Percentiles rank a stretch among this genome's conserved stretches.
phyloP scores from a whole-genome alignment of 1,284 basidiomycete genomes.

The Apiotrichum veenhuisii region DNA sequence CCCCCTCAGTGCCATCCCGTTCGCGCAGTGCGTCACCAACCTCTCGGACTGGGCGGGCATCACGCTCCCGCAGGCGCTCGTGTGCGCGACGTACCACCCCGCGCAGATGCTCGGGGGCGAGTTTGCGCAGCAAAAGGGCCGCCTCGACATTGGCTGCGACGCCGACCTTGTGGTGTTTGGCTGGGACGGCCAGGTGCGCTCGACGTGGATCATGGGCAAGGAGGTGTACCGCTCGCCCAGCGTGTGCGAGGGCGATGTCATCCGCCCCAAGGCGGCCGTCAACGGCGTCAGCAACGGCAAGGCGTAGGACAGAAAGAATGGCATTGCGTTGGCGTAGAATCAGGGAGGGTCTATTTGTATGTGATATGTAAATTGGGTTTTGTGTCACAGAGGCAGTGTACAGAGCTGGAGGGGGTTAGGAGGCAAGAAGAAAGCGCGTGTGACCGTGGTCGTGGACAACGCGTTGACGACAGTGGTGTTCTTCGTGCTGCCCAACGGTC shows the following conservation, averaged over 20 bases:
- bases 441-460: too few species aligned
- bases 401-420: too few species aligned
- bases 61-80: slow-evolving; percentile 74
- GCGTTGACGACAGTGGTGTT: too few species aligned
- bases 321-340: background rate
- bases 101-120: slow-evolving; percentile 68
- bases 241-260: slow-evolving; percentile 2
- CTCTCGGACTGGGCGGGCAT: slow-evolving; percentile 76
- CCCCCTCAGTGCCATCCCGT: slow-evolving; percentile 58
- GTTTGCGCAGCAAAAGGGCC: slow-evolving; percentile 70
- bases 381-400: background rate
- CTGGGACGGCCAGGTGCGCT: slow-evolving; percentile 61
- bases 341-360: too few species aligned
- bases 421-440: too few species aligned
- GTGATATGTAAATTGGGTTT: background rate
- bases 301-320: background rate
- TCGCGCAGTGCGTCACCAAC: slow-evolving; percentile 79
- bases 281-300: slow-evolving; percentile 4
- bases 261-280: slow-evolving; percentile 2
- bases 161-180: slow-evolving; percentile 77
- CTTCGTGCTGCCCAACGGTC: too few species aligned
- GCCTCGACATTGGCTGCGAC: slow-evolving; percentile 70
- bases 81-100: slow-evolving; percentile 77
- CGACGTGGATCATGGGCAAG: slow-evolving; percentile 76
- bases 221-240: slow-evolving; percentile 56